These are phyloP conservation scores for Oropetium thomaeum DNA, from an alignment of 176 grass and related monocot genomes.

Conservation along the genomic window DNA sequence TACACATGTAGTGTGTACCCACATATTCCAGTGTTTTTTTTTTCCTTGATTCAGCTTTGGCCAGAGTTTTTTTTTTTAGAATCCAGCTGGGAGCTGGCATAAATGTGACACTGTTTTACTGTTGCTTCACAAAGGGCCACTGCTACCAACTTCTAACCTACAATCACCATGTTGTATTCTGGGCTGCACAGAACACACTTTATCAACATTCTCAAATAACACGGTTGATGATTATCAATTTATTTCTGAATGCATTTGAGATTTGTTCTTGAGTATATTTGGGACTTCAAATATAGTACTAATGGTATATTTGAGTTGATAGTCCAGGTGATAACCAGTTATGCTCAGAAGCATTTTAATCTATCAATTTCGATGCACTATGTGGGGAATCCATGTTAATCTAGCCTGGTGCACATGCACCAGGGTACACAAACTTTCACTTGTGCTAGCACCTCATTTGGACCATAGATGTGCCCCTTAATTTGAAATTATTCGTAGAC, in stretches of 20 bases:
- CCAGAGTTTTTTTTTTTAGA: neutral
- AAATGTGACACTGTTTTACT: neutral
- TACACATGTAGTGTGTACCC: neutral
- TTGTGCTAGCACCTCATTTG: neutral
- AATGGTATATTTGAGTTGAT: no score
- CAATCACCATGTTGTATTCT: neutral
- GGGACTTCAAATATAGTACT: neutral
- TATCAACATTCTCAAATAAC: neutral
- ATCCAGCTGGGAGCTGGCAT: neutral
- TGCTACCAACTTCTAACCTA: neutral
- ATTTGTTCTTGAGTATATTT: conserved; percentile 11
- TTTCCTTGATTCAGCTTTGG: conserved; percentile 5
- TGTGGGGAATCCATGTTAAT: neutral
- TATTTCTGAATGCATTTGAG: neutral
- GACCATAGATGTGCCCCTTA: no score
- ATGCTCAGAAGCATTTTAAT: neutral
- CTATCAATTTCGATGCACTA: neutral
- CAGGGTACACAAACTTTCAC: neutral
- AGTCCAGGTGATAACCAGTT: no score
- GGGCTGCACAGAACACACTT: neutral
- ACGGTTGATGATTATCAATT: neutral
- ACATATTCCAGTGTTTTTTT: neutral
- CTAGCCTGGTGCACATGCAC: neutral
- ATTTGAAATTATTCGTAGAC: neutral
- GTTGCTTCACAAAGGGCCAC: neutral